Evolutionary conservation across 2,329 filamentous ascomycete genomes (phyloP), one percentile per base, ranked within the genome.

Genomic region (Microdochium nivale): DNA sequence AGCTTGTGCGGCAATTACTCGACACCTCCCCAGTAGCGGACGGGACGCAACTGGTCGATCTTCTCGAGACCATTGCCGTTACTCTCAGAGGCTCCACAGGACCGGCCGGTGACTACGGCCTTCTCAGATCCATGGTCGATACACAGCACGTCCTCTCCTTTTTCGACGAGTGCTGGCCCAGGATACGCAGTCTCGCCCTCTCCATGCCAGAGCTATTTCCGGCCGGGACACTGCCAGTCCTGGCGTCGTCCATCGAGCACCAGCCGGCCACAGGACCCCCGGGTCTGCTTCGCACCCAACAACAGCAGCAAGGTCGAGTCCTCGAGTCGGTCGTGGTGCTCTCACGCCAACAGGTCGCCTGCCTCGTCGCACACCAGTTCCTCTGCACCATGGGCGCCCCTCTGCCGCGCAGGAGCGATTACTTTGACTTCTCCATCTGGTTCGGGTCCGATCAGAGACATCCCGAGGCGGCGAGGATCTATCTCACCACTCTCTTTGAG

Each of bases 371-470:
- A 2, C 62, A 69, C 16, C 65, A 68, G 49, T 68, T 67, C 24
- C 48, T 69, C 3, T 63, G 65, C 37, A 61, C 56, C 1, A 25
- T 62, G 5, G 32, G 33, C 52, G 52, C n/a, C 2, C 59, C 50
- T 11, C n/a, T 44, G 7, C 49, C 23, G 44, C 61, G 50, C 59
- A 63, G 51, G 35, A 53, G 59, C 5, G 64, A 62, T 0, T 65
- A 60, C 30, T 64, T 64, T 33, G 63, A 67, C 53, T 63, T 68
- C 48, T 55, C 65, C 3, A 59, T 67, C 30, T 70, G 67, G 66
- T 68, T 64, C 46, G 51, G 52, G 21, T 65, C 60, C 0, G 59
- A 57, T 30, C 65, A 69, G 48, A 55, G 63, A 24, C 65, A 68
- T 23, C 58, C 57, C 2, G 27, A 48, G 8, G 66, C 67, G 1